Base-by-base conservation (phyloP, 257 asterid species). In the Anisodus tanguticus region DNA sequence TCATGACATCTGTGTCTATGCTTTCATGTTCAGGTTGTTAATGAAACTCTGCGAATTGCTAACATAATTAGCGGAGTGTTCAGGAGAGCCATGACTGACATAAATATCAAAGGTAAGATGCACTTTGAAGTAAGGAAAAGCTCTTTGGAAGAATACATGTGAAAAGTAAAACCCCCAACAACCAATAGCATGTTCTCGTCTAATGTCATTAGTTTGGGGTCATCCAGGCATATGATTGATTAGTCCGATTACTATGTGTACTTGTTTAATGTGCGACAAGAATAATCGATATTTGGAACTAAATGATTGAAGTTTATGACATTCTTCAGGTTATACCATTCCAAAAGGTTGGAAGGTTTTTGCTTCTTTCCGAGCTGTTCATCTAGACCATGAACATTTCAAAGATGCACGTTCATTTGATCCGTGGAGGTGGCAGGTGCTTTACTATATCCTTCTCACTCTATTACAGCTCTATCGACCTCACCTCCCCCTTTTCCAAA, bases 361-460 rank as follows among this genome's bases (percentile, higher is more conserved):
- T 41, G 97, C 96, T 63, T 97, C 98, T 9, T 85, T 97, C 11
- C 91, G 99, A 81, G 98, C 94, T 2, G 99, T 97, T 9, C 99
- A 97, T 91, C 89, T 97, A 89, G 90, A 94, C 83, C 91, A 90
- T 13, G 90, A 88, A 2, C 89, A 93, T 87, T 97, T 93, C 85
- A 91, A 93, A 86, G 99, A 95, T 70, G 98, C 99, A 35, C 94
- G 98, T n/a, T 70, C 92, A 35, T 97, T 93, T 79, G 92, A 95
- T 87, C 99, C 99, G 0, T 97, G 98, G 99, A 91, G 99, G 86
- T 97, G 98, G 99, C 97, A 93, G 95, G 97, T 93, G 4, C 19
- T 39, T 62, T 3, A 47, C 17, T 79, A 66, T 58, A 15, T 3
- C 35, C 37, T 11, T 13, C 4, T 81, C 54, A 7, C 43, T 64